These are phyloP conservation scores for Sporisorium exsertum DNA, from an alignment of 1,284 basidiomycete genomes.

Conservation along the genomic window DNA sequence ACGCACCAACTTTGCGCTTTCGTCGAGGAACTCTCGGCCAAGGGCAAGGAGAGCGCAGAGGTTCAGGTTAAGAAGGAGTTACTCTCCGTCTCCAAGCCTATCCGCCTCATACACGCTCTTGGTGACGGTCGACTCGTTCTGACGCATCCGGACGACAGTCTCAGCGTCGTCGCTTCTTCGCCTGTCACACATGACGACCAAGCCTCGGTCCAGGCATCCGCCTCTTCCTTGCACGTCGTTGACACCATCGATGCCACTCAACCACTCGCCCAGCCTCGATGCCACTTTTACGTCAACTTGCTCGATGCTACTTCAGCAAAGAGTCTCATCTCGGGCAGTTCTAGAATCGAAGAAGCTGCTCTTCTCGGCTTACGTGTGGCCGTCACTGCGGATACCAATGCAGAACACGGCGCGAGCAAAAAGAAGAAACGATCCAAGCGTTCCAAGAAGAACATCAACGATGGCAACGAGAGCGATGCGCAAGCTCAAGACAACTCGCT, in stretches of 20 bases:
- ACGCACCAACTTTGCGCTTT: conserved; percentile 36
- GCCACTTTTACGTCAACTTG: conserved; percentile 34
- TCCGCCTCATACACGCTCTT: conserved; percentile 43
- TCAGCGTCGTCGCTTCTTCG: conserved; percentile 25
- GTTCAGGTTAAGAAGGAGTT: conserved; percentile 36
- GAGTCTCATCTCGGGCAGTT: conserved; percentile 23
- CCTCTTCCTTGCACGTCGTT: conserved; percentile 21
- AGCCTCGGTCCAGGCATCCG: conserved; percentile 15
- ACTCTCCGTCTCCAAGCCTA: conserved; percentile 21
- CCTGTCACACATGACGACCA: conserved; percentile 28
- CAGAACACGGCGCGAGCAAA: conserved; percentile 19
- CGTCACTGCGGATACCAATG: conserved; percentile 23
- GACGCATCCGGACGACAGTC: conserved; percentile 39
- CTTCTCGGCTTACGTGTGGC: conserved; percentile 35
- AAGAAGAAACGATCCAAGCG: conserved; percentile 45
- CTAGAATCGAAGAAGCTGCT: conserved; percentile 33
- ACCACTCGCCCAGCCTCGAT: conserved; percentile 13
- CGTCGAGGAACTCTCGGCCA: conserved; percentile 45
- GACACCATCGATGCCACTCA: conserved; percentile 19
- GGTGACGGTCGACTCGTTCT: conserved; percentile 37
- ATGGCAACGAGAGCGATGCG: conserved; percentile 8
- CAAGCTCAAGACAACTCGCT: conserved; percentile 1
- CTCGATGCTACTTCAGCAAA: conserved; percentile 37
- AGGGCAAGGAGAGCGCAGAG: conserved; percentile 45
- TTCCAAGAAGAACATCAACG: conserved; percentile 25